Percentiles rank a stretch among this genome's conserved stretches.
These are phyloP conservation scores for Dalbergia cultrata DNA, from an alignment of 306 rosid species.

Conservation along the genomic window DNA sequence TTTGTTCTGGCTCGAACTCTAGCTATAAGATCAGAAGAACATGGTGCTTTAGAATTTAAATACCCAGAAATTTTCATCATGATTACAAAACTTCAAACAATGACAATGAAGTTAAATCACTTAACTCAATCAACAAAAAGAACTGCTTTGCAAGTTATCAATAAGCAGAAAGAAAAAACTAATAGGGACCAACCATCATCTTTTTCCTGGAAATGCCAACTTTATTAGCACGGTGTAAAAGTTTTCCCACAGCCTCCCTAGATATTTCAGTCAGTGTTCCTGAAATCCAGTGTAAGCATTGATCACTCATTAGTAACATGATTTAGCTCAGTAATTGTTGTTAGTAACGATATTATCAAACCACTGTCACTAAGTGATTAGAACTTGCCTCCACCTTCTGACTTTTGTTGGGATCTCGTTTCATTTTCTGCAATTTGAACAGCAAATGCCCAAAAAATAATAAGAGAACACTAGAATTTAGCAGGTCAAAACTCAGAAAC, in stretches of 20 bases:
- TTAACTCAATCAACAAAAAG: slow-evolving; percentile 33
- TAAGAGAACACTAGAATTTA: slow-evolving; percentile 13
- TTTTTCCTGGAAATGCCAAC: slow-evolving; percentile 48
- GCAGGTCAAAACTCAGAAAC: neutral
- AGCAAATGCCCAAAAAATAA: slow-evolving; percentile 34
- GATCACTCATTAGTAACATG: slow-evolving; percentile 10
- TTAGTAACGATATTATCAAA: slow-evolving; percentile 34
- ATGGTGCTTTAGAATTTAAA: neutral
- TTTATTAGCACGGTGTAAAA: slow-evolving; percentile 47
- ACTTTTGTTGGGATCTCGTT: slow-evolving; percentile 21
- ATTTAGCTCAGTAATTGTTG: neutral
- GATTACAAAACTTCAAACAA: neutral
- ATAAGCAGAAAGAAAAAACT: slow-evolving; percentile 30
- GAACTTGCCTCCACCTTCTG: slow-evolving; percentile 47
- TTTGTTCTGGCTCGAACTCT: slow-evolving; percentile 48
- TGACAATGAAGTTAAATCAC: slow-evolving; percentile 13
- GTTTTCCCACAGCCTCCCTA: slow-evolving; percentile 50
- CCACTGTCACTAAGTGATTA: slow-evolving; percentile 40
- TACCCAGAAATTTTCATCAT: neutral
- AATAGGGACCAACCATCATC: slow-evolving; percentile 38
- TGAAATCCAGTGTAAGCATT: slow-evolving; percentile 44
- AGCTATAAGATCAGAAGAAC: slow-evolving; percentile 55
- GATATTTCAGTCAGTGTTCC: slow-evolving; percentile 50
- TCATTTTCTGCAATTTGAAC: slow-evolving; percentile 48
- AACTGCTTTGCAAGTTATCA: slow-evolving; percentile 17